Conservation (phyloP, 352 stramenopile species). For the Phytophthora multivora region DNA sequence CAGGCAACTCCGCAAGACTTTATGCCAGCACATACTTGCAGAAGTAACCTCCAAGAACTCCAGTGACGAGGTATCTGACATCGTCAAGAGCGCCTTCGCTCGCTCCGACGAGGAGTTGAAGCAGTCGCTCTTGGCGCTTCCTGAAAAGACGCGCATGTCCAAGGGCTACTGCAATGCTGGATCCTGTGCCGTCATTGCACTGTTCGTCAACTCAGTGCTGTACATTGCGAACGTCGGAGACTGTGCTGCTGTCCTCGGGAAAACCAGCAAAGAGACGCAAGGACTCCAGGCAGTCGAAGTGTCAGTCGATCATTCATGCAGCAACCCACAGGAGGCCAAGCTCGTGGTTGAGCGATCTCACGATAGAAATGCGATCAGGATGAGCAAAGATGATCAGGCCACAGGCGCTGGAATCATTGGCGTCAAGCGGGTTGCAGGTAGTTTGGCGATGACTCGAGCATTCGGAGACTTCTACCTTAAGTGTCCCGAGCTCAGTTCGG, state of each 20-base stretch:
- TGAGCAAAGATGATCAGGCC: conserved; percentile 92
- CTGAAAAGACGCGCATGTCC: conserved; percentile 45
- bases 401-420: conserved; percentile 69
- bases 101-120: conserved; percentile 66
- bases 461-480: conserved; percentile 95
- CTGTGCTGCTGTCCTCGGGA: conserved; percentile 88
- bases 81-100: conserved; percentile 49
- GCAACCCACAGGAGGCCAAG: conserved; percentile 54
- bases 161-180: conserved; percentile 79
- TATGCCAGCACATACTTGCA: conserved; percentile 47
- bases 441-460: conserved; percentile 90
- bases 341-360: conserved; percentile 67
- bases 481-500: conserved; percentile 89
- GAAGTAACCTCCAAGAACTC: conserved; percentile 28
- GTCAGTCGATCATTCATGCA: conserved; percentile 65
- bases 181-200: conserved; percentile 61
- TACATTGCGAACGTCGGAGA: conserved; percentile 93
- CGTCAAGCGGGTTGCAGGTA: conserved; percentile 91
- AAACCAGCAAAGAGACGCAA: conserved; percentile 45
- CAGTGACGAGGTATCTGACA: conserved; percentile 36
- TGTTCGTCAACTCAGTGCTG: conserved; percentile 66
- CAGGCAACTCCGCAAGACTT: conserved; percentile 42
- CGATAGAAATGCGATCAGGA: conserved; percentile 83
- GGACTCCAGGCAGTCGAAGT: conserved; percentile 43
- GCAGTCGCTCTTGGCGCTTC: conserved; percentile 50